Conservation (phyloP, 2,329 filamentous ascomycete species). For the Beauveria caledonica region DNA sequence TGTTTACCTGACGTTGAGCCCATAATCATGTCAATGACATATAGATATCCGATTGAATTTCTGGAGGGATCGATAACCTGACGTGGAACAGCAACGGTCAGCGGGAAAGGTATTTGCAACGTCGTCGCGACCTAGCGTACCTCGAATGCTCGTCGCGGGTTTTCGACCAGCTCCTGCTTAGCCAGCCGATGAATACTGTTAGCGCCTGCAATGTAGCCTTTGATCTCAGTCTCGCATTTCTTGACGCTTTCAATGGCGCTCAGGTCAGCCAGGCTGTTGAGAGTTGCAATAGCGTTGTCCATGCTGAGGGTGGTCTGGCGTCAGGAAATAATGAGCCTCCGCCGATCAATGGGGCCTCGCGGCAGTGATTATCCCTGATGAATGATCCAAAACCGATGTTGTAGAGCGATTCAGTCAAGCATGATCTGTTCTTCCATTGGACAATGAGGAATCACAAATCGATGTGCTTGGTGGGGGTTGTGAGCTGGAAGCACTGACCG, state of each 20-base stretch:
- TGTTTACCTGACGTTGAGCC: constrained; percentile 21
- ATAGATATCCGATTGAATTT: constrained; percentile 45
- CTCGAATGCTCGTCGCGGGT: constrained; percentile 32
- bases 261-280: constrained; percentile 35
- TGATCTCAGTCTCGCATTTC: constrained; percentile 32
- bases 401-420: not conserved
- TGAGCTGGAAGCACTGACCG: not conserved
- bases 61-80: constrained; percentile 39
- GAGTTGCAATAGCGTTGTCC: constrained; percentile 22
- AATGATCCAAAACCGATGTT: not conserved
- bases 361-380: not conserved
- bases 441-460: not conserved
- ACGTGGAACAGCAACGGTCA: constrained; percentile 12
- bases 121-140: constrained; percentile 19
- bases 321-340: not conserved
- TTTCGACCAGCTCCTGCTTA: constrained; percentile 22
- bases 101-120: not conserved
- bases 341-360: not conserved
- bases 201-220: constrained; percentile 30
- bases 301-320: constrained; percentile 17
- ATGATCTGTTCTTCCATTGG: not conserved
- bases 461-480: constrained; percentile 4
- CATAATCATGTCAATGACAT: constrained; percentile 35
- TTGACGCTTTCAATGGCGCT: constrained; percentile 20
- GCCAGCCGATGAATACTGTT: constrained; percentile 29